Percentiles rank a stretch among this genome's conserved stretches.
These are phyloP conservation scores for Sarcodon aspratus DNA, from an alignment of 768 basidiomycete genomes.

Conservation along the genomic window DNA sequence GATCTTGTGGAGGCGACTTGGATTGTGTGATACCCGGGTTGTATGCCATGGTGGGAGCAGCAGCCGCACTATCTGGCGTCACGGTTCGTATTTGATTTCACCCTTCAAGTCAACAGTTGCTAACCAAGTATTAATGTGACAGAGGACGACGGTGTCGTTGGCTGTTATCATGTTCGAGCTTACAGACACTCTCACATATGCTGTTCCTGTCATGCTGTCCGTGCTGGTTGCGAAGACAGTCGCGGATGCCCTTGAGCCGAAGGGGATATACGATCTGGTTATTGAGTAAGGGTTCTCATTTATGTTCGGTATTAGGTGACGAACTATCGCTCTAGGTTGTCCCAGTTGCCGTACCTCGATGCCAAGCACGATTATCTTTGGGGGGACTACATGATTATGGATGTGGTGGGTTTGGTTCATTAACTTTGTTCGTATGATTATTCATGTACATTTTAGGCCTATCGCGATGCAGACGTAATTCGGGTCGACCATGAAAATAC, in stretches of 20 bases:
- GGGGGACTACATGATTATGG: slow-evolving; percentile 63
- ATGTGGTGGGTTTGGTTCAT: slow-evolving; percentile 48
- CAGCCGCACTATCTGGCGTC: slow-evolving; percentile 44
- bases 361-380: slow-evolving; percentile 84
- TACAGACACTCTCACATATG: slow-evolving; percentile 94
- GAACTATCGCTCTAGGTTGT: slow-evolving; percentile 31
- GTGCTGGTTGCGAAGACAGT: slow-evolving; percentile 87
- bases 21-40: slow-evolving; percentile 98
- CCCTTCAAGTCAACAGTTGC: background rate
- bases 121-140: slow-evolving; percentile 37
- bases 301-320: background rate
- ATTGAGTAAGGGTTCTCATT: slow-evolving; percentile 47
- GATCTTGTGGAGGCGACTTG: slow-evolving; percentile 80
- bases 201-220: slow-evolving; percentile 89
- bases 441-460: slow-evolving; percentile 34
- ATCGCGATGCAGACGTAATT: slow-evolving; percentile 59
- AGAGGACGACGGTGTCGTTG: slow-evolving; percentile 94
- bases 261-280: slow-evolving; percentile 94
- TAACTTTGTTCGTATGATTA: background rate
- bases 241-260: slow-evolving; percentile 80
- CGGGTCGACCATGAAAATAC: slow-evolving; percentile 65
- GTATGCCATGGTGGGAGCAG: slow-evolving; percentile 95
- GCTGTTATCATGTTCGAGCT: slow-evolving; percentile 98
- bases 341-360: slow-evolving; percentile 88
- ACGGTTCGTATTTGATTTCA: background rate